phyloP scores from a whole-genome alignment of 2,329 filamentous ascomycete species.

The Pseudogymnoascus sp. region DNA sequence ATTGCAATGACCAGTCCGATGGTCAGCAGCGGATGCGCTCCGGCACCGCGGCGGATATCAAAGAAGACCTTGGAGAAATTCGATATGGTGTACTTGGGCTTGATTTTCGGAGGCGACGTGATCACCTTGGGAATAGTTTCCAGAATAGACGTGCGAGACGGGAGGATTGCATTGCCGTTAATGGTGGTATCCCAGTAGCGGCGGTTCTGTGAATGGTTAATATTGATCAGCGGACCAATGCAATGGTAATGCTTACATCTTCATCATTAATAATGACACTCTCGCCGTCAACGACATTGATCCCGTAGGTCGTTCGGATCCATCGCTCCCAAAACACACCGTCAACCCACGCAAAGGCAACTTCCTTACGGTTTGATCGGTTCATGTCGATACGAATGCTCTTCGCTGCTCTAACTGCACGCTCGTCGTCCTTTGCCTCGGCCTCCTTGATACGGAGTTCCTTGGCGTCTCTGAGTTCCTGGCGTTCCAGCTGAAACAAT shows the following conservation, averaged over 20 bases:
- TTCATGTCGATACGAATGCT: slow-evolving; percentile 87
- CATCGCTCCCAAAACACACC: slow-evolving; percentile 96
- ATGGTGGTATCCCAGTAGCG: slow-evolving; percentile 91
- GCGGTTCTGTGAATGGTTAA: slow-evolving; percentile 57
- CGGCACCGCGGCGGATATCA: slow-evolving; percentile 49
- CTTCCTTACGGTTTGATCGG: slow-evolving; percentile 75
- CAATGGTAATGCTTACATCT: slow-evolving; percentile 56
- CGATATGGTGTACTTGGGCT: slow-evolving; percentile 68
- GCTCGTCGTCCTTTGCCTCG: slow-evolving; percentile 83
- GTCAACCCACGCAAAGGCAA: slow-evolving; percentile 95
- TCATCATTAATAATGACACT: slow-evolving; percentile 95
- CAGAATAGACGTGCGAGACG: slow-evolving; percentile 51
- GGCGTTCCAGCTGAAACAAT: slow-evolving; percentile 82
- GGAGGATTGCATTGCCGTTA: slow-evolving; percentile 81
- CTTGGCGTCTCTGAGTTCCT: slow-evolving; percentile 89
- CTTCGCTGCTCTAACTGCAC: slow-evolving; percentile 79
- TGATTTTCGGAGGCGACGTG: slow-evolving; percentile 51
- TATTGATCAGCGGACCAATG: slow-evolving; percentile 14
- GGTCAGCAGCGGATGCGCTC: slow-evolving; percentile 51
- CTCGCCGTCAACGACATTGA: slow-evolving; percentile 78
- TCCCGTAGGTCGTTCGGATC: slow-evolving; percentile 89
- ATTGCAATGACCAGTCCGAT: slow-evolving; percentile 50
- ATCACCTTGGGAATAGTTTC: slow-evolving; percentile 41
- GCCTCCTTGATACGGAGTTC: slow-evolving; percentile 94
- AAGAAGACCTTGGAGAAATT: slow-evolving; percentile 64